Percentiles rank a stretch among this genome's conserved stretches.
Evolutionary conservation across 768 basidiomycete species (phyloP).

Genomic region (Boletales sp.): DNA sequence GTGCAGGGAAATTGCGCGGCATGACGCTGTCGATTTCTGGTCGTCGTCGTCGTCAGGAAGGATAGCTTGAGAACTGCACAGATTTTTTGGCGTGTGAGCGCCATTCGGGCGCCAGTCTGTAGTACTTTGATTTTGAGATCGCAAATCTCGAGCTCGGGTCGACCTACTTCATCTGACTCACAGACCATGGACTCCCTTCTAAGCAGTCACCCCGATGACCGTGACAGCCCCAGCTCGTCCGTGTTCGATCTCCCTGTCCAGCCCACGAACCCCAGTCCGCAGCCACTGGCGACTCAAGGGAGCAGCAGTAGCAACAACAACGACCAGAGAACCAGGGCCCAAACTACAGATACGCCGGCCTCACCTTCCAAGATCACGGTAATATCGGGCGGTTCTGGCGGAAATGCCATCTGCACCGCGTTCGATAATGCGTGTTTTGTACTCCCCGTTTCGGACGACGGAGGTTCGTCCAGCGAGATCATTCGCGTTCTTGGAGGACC

Average conservation of each 20-base stretch:
- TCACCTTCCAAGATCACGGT: conserved; percentile 55
- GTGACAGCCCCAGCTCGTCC: conserved; percentile 64
- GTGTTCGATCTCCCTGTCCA: conserved; percentile 72
- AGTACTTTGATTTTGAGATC: too few relatives aligned
- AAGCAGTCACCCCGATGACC: conserved; percentile 22
- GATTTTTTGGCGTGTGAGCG: too few relatives aligned
- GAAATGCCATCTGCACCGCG: conserved; percentile 85
- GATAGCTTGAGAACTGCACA: too few relatives aligned
- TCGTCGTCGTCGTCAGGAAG: too few relatives aligned
- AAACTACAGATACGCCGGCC: conserved; percentile 4
- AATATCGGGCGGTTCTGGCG: conserved; percentile 92
- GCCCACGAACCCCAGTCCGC: conserved; percentile 13
- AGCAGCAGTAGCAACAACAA: background rate
- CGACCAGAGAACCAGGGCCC: background rate
- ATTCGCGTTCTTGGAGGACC: conserved; percentile 87
- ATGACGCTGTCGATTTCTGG: conserved; percentile 3
- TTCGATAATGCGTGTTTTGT: conserved; percentile 79
- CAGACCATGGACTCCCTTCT: conserved; percentile 16
- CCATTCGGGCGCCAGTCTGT: too few relatives aligned
- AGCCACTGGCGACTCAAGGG: conserved; percentile 16
- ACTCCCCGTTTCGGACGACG: conserved; percentile 92
- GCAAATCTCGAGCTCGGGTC: too few relatives aligned
- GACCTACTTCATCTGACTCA: background rate
- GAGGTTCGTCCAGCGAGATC: conserved; percentile 93
- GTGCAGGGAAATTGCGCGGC: conserved; percentile 44